A percentile compares a stretch with the other conserved stretches of the same genome.
Conservation (phyloP, 768 basidiomycete genomes). For the Leucosporidium creatinivorum region DNA sequence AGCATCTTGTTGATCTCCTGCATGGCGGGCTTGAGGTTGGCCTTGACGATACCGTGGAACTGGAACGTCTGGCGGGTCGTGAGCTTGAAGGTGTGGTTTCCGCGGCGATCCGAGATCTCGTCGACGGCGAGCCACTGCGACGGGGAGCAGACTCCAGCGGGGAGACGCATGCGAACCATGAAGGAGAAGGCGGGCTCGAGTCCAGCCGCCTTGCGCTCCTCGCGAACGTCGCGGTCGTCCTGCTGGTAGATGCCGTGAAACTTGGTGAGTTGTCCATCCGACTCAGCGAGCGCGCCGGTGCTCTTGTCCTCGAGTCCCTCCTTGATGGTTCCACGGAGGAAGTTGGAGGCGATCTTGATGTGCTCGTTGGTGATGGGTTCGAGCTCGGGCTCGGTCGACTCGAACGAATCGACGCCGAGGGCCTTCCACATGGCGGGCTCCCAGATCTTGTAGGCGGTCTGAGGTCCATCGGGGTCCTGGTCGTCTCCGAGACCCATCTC, state of each 20-base stretch:
- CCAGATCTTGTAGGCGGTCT: slow-evolving; percentile 96
- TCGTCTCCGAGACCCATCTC: slow-evolving; percentile 83
- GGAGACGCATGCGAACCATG: slow-evolving; percentile 97
- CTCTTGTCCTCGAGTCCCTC: slow-evolving; percentile 79
- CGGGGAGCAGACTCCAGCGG: slow-evolving; percentile 87
- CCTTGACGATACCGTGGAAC: slow-evolving; percentile 98
- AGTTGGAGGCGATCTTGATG: slow-evolving; percentile 93
- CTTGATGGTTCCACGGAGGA: slow-evolving; percentile 85
- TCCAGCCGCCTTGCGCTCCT: slow-evolving; percentile 85
- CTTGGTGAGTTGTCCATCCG: slow-evolving; percentile 91
- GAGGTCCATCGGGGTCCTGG: slow-evolving; percentile 90
- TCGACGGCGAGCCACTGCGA: slow-evolving; percentile 94
- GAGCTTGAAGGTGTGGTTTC: slow-evolving; percentile 88
- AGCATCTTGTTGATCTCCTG: slow-evolving; percentile 87
- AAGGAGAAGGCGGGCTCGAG: slow-evolving; percentile 93
- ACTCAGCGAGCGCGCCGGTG: slow-evolving; percentile 83
- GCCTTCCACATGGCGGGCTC: slow-evolving; percentile 89
- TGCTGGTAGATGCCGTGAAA: slow-evolving; percentile 96
- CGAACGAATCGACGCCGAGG: slow-evolving; percentile 78
- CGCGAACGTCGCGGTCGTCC: slow-evolving; percentile 96
- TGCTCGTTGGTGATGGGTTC: slow-evolving; percentile 98
- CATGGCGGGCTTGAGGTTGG: slow-evolving; percentile 89
- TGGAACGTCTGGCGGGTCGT: slow-evolving; percentile 98
- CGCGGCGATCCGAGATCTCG: slow-evolving; percentile 91
- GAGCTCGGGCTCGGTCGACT: slow-evolving; percentile 84